Evolutionary conservation across 441 rosid species (phyloP), one percentile per base, ranked within the genome.

Genomic region (Aleurites moluccanus): DNA sequence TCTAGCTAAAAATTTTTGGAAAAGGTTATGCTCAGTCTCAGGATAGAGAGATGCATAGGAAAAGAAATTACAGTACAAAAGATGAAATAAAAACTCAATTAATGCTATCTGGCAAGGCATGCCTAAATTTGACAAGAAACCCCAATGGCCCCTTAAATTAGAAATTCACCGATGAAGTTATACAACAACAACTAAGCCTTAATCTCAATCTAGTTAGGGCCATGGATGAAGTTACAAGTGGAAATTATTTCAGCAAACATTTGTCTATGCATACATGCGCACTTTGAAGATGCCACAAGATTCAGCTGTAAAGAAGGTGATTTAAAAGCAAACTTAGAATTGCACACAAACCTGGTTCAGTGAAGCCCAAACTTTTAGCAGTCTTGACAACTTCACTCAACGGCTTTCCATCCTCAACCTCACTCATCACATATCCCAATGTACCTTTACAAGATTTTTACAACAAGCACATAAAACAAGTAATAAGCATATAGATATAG

Each of bases 381-480:
- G 86, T 86, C 80, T 74, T 88, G 74, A 93, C 97, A 82, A 92
- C 96, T 86, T 92, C 89, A 80, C 98, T 96, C 74, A 92, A 80
- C 61, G 92, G 90, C 80, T 91, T 90, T 69, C 98, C 97, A 82
- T 88, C 93, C 83, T 92, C 97, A 60, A 92, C 85, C 85, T 93
- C 94, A 79, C 99, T 93, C 99, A 92, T 96, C 28, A 96, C 97
- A 81, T 93, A 93, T 74, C 98, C 98, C 87, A 96, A 74, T 47
- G 97, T 93, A 78, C 98, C 97, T 94, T 72, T 33, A 72, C 60
- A 78, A 72, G 63, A 33, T 80, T 62, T 20, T 63, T 67, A 59
- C n/a, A 71, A 6, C 47, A 70, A 63, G 49, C 7, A 53, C 30
- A 65, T 55, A 64, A 21, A 74, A 68, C 70, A 73, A 67, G 16